These are phyloP conservation scores for Chrysophaeum taylorii DNA, from an alignment of 352 stramenopile species.

Conservation along the genomic window DNA sequence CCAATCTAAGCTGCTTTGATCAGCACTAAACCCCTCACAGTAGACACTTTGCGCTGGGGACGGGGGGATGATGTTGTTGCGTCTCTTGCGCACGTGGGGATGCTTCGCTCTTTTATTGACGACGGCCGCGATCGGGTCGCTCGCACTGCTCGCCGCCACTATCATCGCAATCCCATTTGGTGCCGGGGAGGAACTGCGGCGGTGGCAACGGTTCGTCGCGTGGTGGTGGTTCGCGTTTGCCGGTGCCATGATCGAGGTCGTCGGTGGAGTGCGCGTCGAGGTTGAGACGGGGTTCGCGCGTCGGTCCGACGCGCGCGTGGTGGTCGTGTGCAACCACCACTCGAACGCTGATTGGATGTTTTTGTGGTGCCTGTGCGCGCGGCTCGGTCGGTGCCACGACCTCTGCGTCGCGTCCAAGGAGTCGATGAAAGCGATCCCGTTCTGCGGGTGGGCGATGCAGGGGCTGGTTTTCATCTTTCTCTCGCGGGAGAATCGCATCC, in stretches of 20 bases:
- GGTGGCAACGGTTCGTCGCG: background rate
- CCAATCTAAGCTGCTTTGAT: too few species aligned
- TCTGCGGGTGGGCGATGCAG: constrained; percentile 71
- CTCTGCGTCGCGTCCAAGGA: constrained; percentile 63
- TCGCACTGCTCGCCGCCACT: background rate
- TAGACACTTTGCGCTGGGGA: too few species aligned
- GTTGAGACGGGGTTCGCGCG: constrained; percentile 3
- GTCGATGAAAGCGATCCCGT: constrained; percentile 51
- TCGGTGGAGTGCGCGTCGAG: background rate
- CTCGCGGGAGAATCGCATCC: constrained; percentile 50
- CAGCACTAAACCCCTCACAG: too few species aligned
- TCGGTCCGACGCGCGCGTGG: constrained; percentile 42
- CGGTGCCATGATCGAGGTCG: background rate
- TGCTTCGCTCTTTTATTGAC: too few species aligned
- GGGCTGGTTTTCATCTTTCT: constrained; percentile 69
- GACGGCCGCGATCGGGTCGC: too few species aligned
- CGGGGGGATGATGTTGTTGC: too few species aligned
- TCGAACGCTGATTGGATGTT: constrained; percentile 71
- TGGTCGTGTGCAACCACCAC: constrained; percentile 64
- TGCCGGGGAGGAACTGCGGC: background rate
- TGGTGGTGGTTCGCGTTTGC: background rate
- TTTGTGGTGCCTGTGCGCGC: constrained; percentile 54
- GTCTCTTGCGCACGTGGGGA: too few species aligned
- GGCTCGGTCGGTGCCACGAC: constrained; percentile 42
- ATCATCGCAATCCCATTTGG: background rate